phyloP scores from a whole-genome alignment of 2,329 filamentous ascomycete genomes.

The Volutella citrinella region DNA sequence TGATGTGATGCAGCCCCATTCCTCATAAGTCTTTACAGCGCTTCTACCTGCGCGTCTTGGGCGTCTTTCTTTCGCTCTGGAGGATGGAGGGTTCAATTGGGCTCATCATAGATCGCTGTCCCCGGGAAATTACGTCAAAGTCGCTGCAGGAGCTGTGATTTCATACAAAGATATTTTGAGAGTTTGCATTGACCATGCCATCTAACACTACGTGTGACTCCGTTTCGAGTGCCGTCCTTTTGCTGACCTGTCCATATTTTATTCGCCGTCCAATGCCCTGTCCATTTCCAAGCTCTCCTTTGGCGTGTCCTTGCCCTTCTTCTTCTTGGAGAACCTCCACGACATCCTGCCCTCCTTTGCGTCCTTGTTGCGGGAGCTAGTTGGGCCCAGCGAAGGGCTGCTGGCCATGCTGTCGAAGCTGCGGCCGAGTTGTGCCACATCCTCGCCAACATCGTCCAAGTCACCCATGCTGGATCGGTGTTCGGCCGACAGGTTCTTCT shows the following conservation, averaged over 20 bases:
- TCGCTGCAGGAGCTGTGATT: too few relatives aligned
- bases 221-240: too few relatives aligned
- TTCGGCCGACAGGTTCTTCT: conserved; percentile 53
- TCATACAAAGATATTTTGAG: too few relatives aligned
- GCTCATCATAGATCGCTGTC: too few relatives aligned
- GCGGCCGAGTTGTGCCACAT: conserved; percentile 40
- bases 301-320: conserved; percentile 59
- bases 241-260: conserved; percentile 6
- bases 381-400: conserved; percentile 54
- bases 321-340: conserved; percentile 59
- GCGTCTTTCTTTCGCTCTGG: too few relatives aligned
- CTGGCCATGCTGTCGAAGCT: conserved; percentile 56
- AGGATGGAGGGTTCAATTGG: too few relatives aligned
- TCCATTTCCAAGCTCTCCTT: conserved; percentile 56
- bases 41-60: too few relatives aligned
- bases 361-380: conserved; percentile 40
- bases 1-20: too few relatives aligned
- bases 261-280: conserved; percentile 29
- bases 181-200: too few relatives aligned
- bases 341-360: conserved; percentile 47
- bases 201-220: too few relatives aligned
- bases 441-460: conserved; percentile 50
- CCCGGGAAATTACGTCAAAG: too few relatives aligned
- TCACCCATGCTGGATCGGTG: conserved; percentile 57
- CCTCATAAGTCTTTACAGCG: too few relatives aligned